These are phyloP conservation scores for Cubamyces sp. DNA, from an alignment of 768 basidiomycete genomes.

Conservation along the genomic window DNA sequence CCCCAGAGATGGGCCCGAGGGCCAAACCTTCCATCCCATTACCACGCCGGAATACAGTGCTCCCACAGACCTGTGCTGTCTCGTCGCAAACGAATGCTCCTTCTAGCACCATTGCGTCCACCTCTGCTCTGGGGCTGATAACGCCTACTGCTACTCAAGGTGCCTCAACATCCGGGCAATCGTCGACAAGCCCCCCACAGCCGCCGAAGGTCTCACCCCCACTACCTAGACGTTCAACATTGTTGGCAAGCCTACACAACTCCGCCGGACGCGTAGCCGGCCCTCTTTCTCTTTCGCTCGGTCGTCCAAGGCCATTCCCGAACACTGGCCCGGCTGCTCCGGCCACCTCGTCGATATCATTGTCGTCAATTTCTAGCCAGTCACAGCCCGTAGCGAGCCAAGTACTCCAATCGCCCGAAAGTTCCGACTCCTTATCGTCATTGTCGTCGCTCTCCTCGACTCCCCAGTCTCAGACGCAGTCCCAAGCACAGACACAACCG, in stretches of 20 bases:
- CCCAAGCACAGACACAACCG: background rate
- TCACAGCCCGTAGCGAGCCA: background rate
- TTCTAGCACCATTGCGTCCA: too few species aligned
- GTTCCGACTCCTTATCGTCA: slow-evolving; percentile 2
- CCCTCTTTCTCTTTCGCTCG: slow-evolving; percentile 1
- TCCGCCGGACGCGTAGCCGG: background rate
- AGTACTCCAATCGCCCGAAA: background rate
- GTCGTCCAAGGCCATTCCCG: background rate
- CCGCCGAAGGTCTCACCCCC: background rate
- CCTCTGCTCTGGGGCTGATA: too few species aligned
- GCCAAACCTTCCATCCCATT: too few species aligned
- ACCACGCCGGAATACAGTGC: too few species aligned
- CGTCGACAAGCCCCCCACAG: background rate
- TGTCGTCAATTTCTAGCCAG: background rate
- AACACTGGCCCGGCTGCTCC: background rate
- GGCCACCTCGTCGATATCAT: background rate
- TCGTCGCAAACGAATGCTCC: background rate
- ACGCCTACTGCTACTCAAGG: too few species aligned
- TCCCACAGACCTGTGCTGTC: too few species aligned
- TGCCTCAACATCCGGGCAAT: too few species aligned
- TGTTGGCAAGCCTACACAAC: too few species aligned
- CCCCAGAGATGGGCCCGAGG: too few species aligned
- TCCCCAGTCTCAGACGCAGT: background rate
- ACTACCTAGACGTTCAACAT: background rate
- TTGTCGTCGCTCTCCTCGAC: slow-evolving; percentile 13